Evolutionary conservation across 1,284 basidiomycete species (phyloP), one percentile per base, ranked within the genome.

Genomic region (Sporisorium iseilematis-ciliati): DNA sequence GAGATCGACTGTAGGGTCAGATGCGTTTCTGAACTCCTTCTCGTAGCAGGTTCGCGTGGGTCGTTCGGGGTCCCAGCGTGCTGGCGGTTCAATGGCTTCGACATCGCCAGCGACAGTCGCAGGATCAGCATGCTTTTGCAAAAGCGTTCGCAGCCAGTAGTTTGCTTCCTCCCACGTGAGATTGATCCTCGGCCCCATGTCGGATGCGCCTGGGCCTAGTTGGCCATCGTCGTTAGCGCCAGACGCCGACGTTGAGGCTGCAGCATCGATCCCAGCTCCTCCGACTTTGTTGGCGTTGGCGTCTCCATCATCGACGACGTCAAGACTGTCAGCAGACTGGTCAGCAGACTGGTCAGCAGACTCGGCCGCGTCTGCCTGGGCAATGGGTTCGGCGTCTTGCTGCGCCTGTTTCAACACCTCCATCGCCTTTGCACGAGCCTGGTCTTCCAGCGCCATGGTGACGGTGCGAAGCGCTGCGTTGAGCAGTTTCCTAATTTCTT

Each of bases 1-100:
- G 26, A 74, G 59, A 33, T 79, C 64, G 38, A 79, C 74, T 4
- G 40, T 45, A 42, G 57, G 52, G 57, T 74, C 70, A 21, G 53
- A 54, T 16, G 60, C 76, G 18, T 62, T 73, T 45, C 55, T 62
- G 58, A 78, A 75, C 43, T 64, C 60, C 49, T 79, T 79, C 14
- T 79, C 77, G 54, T 71, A 79, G 29, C 74, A 70, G 18, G 67
- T 54, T 2, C 66, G 72, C 12, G 50, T 68, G 23, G 73, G 65
- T 29, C 76, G 57, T 50, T 76, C 69, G 0, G 76, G 74, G 54
- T 76, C 76, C 70, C 66, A 74, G 29, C 57, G 58, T 5, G 35
- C 49, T 4, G 55, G 55, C 18, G 63, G 75, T 23, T 61, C 62
- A 41, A 65, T 49, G 26, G 26, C 23, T 20, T 23, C 25, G 1